Base-by-base conservation (phyloP, 495 filamentous ascomycete genomes). In the Sphaerosporella brunnea region DNA sequence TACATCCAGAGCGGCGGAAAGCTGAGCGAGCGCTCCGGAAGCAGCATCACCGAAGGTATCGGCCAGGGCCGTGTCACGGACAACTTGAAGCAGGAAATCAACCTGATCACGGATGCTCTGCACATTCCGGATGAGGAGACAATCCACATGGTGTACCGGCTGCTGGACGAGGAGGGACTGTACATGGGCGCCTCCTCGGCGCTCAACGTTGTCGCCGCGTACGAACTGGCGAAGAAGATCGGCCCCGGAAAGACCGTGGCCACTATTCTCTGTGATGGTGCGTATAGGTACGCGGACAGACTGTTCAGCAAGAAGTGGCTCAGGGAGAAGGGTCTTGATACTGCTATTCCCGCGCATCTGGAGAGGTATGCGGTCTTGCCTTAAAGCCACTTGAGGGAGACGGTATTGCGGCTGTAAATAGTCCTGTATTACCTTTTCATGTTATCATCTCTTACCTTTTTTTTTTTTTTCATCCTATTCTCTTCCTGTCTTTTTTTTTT, bases 131-230 rank as follows among this genome's bases (percentile, higher is more conserved):
- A 97, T 59, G 87, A 86, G 68, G 90, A 90, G 73, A 85, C 74
- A 52, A 86, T 97, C 59, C 85, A 82, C 65, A 95, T 95, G 90
- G 86, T 97, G 50, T 97, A 96, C 65, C 72, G 90, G 51, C 93
- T 92, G 56, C 68, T 97, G 53, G 90, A 97, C 57, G 90, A 96
- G 65, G 90, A 97, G 58, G 90, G 90, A 0, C 65, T 97, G 43
- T 97, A 97, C 58, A 68, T 97, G n/a, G 90, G 90, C 26, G 90
- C 88, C 19, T 92, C 84, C 63, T 85, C 78, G 11, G 79, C 84
- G 53, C 68, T 97, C 54, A 97, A 97, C 62, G 90, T 97, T 3
- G 90, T 83, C 5, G 90, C 90, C 4, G 90, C 90, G 11, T 84
- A 90, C 68, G 85, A 96, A 65, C 77, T 95, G 20, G 90, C 92